A percentile compares a stretch with the other conserved stretches of the same genome.
phyloP scores from a whole-genome alignment of 768 basidiomycete species.

The Strobilomyces dryophilus region DNA sequence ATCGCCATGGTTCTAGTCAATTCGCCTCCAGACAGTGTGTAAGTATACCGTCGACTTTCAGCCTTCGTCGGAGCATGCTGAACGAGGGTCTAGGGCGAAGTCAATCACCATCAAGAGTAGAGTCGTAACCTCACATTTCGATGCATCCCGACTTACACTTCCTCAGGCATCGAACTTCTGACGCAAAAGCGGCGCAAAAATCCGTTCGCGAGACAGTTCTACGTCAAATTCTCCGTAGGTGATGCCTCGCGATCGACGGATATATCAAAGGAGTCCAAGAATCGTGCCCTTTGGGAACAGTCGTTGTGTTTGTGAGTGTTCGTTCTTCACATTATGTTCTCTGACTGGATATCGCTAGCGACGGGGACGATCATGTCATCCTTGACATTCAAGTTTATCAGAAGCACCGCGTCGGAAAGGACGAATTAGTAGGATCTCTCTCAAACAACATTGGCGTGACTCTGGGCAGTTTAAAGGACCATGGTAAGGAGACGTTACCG shows the following conservation, averaged over 20 bases:
- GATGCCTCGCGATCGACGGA: background rate
- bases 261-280: background rate
- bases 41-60: too few species aligned
- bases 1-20: too few species aligned
- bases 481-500: background rate
- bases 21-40: too few species aligned
- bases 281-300: background rate
- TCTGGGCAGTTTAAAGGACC: background rate
- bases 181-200: background rate
- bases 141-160: too few species aligned
- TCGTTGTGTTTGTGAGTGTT: background rate
- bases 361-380: background rate
- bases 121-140: fast-evolving
- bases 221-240: background rate
- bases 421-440: background rate
- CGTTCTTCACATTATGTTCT: background rate
- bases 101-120: slow-evolving; percentile 1
- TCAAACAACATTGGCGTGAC: background rate
- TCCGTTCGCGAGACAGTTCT: background rate
- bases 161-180: slow-evolving; percentile 7
- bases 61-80: too few species aligned
- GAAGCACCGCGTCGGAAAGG: background rate
- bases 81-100: background rate
- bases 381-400: background rate
- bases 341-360: background rate